A percentile compares a stretch with the other conserved stretches of the same genome.
These are phyloP conservation scores for Bolboschoenoplectus hybrid DNA, from an alignment of 202 grass and related monocot species.

Conservation along the genomic window DNA sequence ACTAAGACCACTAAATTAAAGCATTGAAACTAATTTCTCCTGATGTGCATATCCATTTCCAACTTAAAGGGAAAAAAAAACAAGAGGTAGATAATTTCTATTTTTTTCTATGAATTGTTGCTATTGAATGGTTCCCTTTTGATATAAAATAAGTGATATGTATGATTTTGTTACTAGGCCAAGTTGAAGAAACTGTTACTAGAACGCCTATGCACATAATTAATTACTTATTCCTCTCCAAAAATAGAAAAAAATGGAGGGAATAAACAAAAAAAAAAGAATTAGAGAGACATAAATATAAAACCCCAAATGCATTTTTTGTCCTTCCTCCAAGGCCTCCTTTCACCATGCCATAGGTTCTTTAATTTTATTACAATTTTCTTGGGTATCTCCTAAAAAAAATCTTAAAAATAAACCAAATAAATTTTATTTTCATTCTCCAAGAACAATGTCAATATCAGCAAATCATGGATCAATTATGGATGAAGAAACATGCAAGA, in stretches of 20 bases:
- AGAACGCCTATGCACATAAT: not conserved
- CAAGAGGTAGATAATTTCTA: slow-evolving; percentile 4
- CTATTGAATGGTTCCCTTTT: slow-evolving; percentile 9
- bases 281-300: not conserved
- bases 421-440: not conserved
- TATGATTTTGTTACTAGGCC: not conserved
- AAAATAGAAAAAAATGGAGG: slow-evolving; percentile 5
- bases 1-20: not conserved
- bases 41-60: not conserved
- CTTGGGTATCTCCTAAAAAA: not conserved
- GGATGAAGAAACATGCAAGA: not conserved
- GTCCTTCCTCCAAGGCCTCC: not conserved
- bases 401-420: not conserved
- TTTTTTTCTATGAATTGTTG: not conserved
- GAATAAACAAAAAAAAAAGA: not conserved
- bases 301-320: slow-evolving; percentile 1
- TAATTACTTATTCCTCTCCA: not conserved
- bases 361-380: not conserved
- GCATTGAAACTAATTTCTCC: not conserved
- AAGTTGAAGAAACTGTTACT: not conserved
- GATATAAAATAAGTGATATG: not conserved
- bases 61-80: not conserved
- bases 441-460: not conserved
- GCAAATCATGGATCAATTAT: not conserved
- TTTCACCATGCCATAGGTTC: not conserved